These are phyloP conservation scores for Corchorus olitorius DNA, from an alignment of 345 rosid species.

Conservation along the genomic window DNA sequence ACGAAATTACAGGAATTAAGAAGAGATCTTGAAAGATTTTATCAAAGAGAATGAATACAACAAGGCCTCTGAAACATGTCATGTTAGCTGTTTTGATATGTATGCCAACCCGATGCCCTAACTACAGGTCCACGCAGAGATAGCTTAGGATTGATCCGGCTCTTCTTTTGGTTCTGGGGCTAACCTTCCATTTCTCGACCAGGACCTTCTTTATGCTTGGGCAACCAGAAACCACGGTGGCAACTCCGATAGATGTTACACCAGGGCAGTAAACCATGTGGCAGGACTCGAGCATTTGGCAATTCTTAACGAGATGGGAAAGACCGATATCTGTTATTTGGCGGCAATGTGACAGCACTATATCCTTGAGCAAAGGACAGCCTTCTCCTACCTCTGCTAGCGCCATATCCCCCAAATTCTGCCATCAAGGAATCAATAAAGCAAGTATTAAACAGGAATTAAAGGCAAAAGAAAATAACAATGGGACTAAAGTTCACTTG, in stretches of 20 bases:
- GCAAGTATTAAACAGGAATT: not conserved
- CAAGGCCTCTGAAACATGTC: not conserved
- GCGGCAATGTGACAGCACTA: conserved; percentile 88
- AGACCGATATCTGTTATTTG: conserved; percentile 72
- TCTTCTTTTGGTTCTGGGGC: conserved; percentile 71
- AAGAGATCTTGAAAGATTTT: too few relatives aligned
- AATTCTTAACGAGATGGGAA: conserved; percentile 65
- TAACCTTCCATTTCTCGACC: conserved; percentile 91
- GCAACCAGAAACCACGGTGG: conserved; percentile 83
- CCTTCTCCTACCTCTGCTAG: conserved; percentile 83
- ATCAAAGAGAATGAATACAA: not conserved
- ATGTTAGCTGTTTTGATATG: not conserved
- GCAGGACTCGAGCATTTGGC: conserved; percentile 68
- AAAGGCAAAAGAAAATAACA: not conserved
- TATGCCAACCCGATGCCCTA: not conserved
- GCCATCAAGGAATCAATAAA: conserved; percentile 20
- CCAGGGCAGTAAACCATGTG: conserved; percentile 84
- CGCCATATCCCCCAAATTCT: conserved; percentile 81
- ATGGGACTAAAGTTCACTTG: not conserved
- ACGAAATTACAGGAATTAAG: too few relatives aligned
- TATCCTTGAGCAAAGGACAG: conserved; percentile 71
- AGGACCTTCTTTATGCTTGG: conserved; percentile 74
- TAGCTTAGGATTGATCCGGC: conserved; percentile 77
- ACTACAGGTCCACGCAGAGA: conserved; percentile 70
- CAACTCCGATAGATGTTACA: conserved; percentile 75